A percentile compares a stretch with the other conserved stretches of the same genome.
phyloP scores from a whole-genome alignment of 179 eudicot genomes.

The Gypsophila paniculata region DNA sequence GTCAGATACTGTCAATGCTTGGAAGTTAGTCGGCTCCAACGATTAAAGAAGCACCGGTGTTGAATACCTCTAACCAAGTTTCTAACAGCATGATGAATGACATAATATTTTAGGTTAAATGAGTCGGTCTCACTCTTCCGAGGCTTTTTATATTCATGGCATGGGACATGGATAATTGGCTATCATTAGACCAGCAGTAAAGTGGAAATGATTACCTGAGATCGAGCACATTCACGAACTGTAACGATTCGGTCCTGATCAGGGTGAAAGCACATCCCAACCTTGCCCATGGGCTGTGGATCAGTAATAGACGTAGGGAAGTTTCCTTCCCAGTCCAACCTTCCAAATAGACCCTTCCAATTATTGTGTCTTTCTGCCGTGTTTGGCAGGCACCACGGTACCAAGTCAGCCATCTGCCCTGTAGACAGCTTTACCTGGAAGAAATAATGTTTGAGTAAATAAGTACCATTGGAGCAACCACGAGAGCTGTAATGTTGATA shows the following conservation, averaged over 20 bases:
- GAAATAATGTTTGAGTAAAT: background rate
- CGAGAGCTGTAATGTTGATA: background rate
- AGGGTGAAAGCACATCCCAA: constrained; percentile 98
- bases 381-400: constrained; percentile 95
- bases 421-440: constrained; percentile 66
- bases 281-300: constrained; percentile 98
- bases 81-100: background rate
- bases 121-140: background rate
- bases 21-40: too few relatives aligned
- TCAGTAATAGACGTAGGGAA: constrained; percentile 92
- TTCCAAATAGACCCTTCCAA: constrained; percentile 91
- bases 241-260: constrained; percentile 89
- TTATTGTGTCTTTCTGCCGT: constrained; percentile 94
- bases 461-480: background rate
- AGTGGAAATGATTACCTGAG: constrained; percentile 54
- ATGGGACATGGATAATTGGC: too few relatives aligned
- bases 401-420: constrained; percentile 86
- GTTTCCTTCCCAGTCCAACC: constrained; percentile 95
- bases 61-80: background rate
- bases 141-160: too few relatives aligned
- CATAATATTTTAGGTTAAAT: background rate
- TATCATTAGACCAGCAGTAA: background rate
- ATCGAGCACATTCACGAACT: constrained; percentile 93
- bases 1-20: too few relatives aligned
- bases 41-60: background rate